phyloP scores from a whole-genome alignment of 2,329 filamentous ascomycete genomes.

The Septoria linicola region DNA sequence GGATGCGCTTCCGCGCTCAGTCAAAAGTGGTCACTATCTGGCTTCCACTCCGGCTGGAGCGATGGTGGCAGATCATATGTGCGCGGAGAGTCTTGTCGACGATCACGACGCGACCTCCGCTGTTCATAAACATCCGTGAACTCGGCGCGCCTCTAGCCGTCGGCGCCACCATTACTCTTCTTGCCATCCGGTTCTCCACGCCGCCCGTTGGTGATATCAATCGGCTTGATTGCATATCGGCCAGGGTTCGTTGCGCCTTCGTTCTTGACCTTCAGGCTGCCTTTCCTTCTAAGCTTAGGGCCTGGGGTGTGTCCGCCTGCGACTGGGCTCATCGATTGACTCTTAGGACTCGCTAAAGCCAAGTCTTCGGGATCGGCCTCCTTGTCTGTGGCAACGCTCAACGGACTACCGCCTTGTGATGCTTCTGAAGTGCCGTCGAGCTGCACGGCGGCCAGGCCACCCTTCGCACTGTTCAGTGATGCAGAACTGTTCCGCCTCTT shows the following conservation, averaged over 20 bases:
- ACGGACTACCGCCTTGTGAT: conserved; percentile 11
- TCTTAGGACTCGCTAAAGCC: conserved; percentile 22
- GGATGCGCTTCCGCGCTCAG: too few relatives aligned
- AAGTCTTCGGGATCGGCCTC: conserved; percentile 12
- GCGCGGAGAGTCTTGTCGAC: too few relatives aligned
- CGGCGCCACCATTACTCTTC: conserved; percentile 13
- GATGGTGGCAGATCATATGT: too few relatives aligned
- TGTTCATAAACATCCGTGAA: background rate
- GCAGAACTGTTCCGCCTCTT: conserved; percentile 46
- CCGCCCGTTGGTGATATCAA: conserved; percentile 10
- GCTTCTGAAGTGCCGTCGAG: conserved; percentile 21
- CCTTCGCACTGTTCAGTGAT: conserved; percentile 27
- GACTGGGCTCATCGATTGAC: conserved; percentile 19
- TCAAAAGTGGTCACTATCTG: too few relatives aligned
- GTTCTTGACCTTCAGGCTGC: conserved; percentile 46
- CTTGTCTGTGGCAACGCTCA: conserved; percentile 18
- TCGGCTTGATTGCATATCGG: conserved; percentile 33
- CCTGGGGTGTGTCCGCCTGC: conserved; percentile 18
- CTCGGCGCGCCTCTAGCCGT: background rate
- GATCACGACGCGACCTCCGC: too few relatives aligned
- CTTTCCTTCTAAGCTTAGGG: conserved; percentile 43
- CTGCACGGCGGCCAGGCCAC: conserved; percentile 25
- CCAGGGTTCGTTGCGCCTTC: conserved; percentile 38
- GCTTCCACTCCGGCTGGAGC: too few relatives aligned
- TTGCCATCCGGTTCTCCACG: conserved; percentile 9